Evolutionary conservation across 306 rosid species (phyloP).

Genomic region (Glycine soja): DNA sequence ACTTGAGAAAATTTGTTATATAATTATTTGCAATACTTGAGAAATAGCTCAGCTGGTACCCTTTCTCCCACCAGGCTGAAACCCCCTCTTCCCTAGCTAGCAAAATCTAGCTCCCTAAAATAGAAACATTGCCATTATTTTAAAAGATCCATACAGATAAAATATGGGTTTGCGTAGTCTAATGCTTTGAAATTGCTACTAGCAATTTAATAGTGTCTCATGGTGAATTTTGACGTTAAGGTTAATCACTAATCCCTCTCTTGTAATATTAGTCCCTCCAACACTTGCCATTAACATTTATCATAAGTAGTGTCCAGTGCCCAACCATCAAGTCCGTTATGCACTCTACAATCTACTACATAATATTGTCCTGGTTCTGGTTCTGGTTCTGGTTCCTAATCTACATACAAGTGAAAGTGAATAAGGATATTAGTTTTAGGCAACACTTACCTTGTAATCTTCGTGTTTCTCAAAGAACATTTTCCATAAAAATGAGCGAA

Average conservation of each 20-base stretch:
- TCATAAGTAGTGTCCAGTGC: not conserved
- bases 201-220: not conserved
- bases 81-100: not conserved
- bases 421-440: not conserved
- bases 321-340: slow-evolving; percentile 1
- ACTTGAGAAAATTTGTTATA: too few relatives aligned
- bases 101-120: not conserved
- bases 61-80: not conserved
- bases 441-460: slow-evolving; percentile 68
- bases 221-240: slow-evolving; percentile 10
- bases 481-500: slow-evolving; percentile 87
- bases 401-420: not conserved
- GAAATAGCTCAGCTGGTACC: not conserved
- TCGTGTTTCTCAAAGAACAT: slow-evolving; percentile 88
- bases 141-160: not conserved
- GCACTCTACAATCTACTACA: not conserved
- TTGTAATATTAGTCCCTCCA: not conserved
- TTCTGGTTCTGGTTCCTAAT: too few relatives aligned
- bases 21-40: not conserved
- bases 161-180: not conserved
- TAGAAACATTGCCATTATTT: not conserved
- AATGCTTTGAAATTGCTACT: not conserved
- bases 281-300: not conserved
- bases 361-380: too few relatives aligned
- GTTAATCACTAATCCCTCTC: not conserved